Evolutionary conservation across 495 filamentous ascomycete species (phyloP).

Genomic region (Penicillium fimorum): DNA sequence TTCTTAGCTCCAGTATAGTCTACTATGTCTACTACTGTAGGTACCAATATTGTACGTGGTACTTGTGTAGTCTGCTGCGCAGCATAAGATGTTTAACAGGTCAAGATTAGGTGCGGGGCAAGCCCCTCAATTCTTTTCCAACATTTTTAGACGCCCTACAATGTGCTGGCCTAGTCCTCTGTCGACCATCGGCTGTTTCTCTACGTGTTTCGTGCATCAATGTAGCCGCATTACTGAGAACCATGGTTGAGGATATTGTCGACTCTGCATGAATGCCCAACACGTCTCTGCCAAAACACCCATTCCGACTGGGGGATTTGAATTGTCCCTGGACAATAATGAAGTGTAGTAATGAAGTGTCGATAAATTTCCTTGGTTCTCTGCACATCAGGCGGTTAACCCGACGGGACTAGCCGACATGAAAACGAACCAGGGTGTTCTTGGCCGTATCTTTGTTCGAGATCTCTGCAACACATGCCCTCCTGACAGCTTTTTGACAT

Average conservation of each 20-base stretch:
- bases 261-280: constrained; percentile 26
- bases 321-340: not conserved
- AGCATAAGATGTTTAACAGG: constrained; percentile 3
- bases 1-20: not conserved
- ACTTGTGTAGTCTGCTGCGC: constrained; percentile 7
- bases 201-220: constrained; percentile 12
- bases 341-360: not conserved
- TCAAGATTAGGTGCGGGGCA: constrained; percentile 11
- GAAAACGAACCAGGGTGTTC: not conserved
- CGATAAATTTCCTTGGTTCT: constrained; percentile 5
- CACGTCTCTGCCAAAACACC: constrained; percentile 8
- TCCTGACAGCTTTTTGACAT: not conserved
- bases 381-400: constrained; percentile 9
- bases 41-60: not conserved
- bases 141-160: constrained; percentile 3
- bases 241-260: constrained; percentile 22
- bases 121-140: not conserved
- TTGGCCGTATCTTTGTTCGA: constrained; percentile 8
- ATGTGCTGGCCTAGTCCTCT: constrained; percentile 10
- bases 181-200: constrained; percentile 12
- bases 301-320: not conserved
- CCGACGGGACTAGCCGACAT: constrained; percentile 7
- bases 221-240: constrained; percentile 25
- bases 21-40: not conserved
- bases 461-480: constrained; percentile 5